Evolutionary conservation across 176 grass and related monocot genomes (phyloP), one percentile per base, ranked within the genome.

Genomic region (Hordeum marinum): DNA sequence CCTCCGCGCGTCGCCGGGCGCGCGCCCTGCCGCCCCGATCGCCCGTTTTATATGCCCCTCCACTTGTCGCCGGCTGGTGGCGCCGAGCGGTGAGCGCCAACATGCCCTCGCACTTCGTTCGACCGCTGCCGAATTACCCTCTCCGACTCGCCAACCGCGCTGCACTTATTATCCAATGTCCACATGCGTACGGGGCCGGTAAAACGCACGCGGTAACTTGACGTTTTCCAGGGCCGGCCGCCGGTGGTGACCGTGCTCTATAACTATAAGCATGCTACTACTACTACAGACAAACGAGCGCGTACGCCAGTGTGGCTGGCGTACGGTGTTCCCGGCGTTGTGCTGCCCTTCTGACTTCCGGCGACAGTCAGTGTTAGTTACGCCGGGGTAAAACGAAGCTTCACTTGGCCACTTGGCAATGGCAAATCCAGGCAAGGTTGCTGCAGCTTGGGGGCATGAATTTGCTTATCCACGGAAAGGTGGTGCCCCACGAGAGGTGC

Each of bases 21-120:
- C 80, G 41, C 57, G 57, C 80, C 80, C 75, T 76, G 63, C 80
- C 83, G 32, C 87, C 87, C 64, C 79, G 84, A 86, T 82, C 79
- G 45, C 80, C 75, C 7, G 76, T 40, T 21, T 84, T 82, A 87
- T 87, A 84, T 84, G 80, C 76, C 26, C 80, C 36, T 68, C 68
- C 81, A 80, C 85, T 90, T 77, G 87, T 76, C 75, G 26, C 75
- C 64, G 46, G 46, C 46, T 50, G 46, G 46, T 17, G 46, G 46
- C 5, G 2, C 46, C 1, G 50, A 82, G 76, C 75, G 58, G 34
- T 46, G 76, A 76, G 82, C 27, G 82, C 87, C 82, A 77, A 85
- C 82, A 68, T 85, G 87, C 63, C 48, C 63, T 32, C 79, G 68
- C 82, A 36, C 76, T 89, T 1, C 48, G 42, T 89, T 1, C 48